Evolutionary conservation across 2,329 filamentous ascomycete genomes (phyloP), one percentile per base, ranked within the genome.

Genomic region (Alternaria viburni): DNA sequence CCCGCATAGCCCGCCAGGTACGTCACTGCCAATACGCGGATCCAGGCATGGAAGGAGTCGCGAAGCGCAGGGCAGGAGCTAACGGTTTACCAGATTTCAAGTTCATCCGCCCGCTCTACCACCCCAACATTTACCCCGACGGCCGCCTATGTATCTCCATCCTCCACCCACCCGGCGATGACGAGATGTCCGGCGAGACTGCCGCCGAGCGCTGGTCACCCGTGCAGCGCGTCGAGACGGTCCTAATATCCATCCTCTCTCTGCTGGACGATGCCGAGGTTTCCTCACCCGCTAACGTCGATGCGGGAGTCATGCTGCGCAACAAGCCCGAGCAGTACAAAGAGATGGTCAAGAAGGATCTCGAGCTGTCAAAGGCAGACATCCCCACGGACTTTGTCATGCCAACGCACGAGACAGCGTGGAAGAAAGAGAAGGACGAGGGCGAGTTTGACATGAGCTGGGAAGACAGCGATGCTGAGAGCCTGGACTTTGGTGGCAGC

Each of bases 101-200:
- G 68, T 98, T 99, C 82, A 79, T 89, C 17, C 87, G 86, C 32
- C 89, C 91, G 15, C 90, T 98, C 66, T 93, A 89, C 82, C 95
- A 99, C 79, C 95, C 95, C 4, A 99, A 99, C 79, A 90, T 99
- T 75, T 98, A 98, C 82, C 83, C 89, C 6, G 92, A 97, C 79
- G 95, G 95, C 73, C 90, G 90, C 70, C 87, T 98, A 47, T 98
- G 96, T 84, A 98, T 99, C 78, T 97, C 94, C 49, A 99, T 99
- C 74, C 89, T 99, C 11, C 95, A 99, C 81, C 87, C 89, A 17
- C 93, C 96, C 0, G 96, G 96, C 69, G 93, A 97, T 65, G 95
- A 98, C 77, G 88, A 91, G 71, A 95, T 94, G 85, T 97, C 94
- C 0, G 96, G 96, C 65, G 95, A 98, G 81, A 82, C 87, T 43